Percentiles rank a stretch among this genome's conserved stretches.
Evolutionary conservation across 202 grass and related monocot species (phyloP).

Genomic region (Digitaria exilis): DNA sequence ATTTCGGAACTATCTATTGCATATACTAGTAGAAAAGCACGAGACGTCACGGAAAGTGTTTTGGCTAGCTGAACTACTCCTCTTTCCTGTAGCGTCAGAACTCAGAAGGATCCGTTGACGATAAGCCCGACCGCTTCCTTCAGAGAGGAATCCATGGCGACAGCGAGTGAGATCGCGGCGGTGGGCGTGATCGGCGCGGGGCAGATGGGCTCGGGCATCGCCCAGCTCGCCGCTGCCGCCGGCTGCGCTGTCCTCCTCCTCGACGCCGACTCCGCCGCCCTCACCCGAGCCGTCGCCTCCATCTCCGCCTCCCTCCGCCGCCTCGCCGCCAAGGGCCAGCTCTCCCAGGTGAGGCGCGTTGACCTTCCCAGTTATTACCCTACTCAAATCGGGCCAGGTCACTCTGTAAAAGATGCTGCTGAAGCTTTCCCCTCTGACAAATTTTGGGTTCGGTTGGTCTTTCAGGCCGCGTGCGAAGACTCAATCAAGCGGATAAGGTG

Average conservation of each 20-base stretch:
- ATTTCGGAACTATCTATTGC: too few species aligned
- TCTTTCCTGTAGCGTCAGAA: background rate
- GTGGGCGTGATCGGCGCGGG: conserved; percentile 84
- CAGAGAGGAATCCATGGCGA: conserved; percentile 32
- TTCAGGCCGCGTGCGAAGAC: conserved; percentile 53
- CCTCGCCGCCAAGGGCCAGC: conserved; percentile 68
- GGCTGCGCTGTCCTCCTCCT: conserved; percentile 70
- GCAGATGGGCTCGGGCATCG: conserved; percentile 97
- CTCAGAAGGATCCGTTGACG: background rate
- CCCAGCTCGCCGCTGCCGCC: conserved; percentile 74
- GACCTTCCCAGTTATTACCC: conserved; percentile 3
- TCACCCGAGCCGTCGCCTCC: conserved; percentile 53
- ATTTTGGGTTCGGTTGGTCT: background rate
- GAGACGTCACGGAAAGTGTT: background rate
- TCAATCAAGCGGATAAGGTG: conserved; percentile 70
- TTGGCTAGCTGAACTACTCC: background rate
- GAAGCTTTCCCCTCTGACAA: background rate
- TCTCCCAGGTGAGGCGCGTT: conserved; percentile 60
- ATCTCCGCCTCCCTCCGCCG: conserved; percentile 72
- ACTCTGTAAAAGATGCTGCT: too few species aligned
- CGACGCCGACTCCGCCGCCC: conserved; percentile 67
- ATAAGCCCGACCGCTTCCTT: background rate
- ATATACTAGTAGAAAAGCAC: background rate
- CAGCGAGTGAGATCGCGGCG: conserved; percentile 39
- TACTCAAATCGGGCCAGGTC: background rate